Conservation (phyloP, 306 rosid genomes). For the Castanea crenata region DNA sequence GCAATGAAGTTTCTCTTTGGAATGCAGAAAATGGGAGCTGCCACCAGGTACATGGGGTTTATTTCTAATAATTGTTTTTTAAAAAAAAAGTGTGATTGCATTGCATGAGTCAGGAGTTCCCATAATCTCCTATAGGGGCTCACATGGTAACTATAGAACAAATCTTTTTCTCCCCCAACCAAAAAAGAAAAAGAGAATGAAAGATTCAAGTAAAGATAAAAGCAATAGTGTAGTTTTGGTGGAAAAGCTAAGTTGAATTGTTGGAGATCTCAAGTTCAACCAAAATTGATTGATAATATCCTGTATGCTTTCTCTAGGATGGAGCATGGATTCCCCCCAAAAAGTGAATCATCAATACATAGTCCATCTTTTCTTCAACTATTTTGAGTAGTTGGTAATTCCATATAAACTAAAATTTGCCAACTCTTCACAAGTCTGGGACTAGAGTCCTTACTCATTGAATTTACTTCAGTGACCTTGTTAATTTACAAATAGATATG, state of each 20-base stretch:
- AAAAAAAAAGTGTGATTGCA: conserved; percentile 2
- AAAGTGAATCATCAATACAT: neutral
- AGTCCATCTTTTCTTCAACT: neutral
- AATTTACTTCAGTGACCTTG: neutral
- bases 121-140: neutral
- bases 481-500: neutral
- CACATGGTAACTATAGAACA: neutral
- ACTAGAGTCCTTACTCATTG: neutral
- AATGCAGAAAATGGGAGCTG: conserved; percentile 96
- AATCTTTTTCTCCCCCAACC: neutral
- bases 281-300: neutral
- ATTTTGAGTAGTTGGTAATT: neutral
- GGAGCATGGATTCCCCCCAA: neutral
- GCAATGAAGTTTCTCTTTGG: conserved; percentile 97
- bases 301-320: neutral
- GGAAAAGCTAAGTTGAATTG: neutral
- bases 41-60: conserved; percentile 71
- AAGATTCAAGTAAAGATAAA: neutral
- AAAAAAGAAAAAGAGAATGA: neutral
- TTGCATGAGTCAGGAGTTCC: neutral
- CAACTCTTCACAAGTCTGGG: neutral
- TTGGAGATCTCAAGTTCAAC: neutral
- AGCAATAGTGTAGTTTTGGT: neutral
- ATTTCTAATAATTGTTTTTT: conserved; percentile 4
- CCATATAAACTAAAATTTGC: neutral